Base-by-base conservation (phyloP, 495 filamentous ascomycete genomes). In the Aspergillus nanangensis region DNA sequence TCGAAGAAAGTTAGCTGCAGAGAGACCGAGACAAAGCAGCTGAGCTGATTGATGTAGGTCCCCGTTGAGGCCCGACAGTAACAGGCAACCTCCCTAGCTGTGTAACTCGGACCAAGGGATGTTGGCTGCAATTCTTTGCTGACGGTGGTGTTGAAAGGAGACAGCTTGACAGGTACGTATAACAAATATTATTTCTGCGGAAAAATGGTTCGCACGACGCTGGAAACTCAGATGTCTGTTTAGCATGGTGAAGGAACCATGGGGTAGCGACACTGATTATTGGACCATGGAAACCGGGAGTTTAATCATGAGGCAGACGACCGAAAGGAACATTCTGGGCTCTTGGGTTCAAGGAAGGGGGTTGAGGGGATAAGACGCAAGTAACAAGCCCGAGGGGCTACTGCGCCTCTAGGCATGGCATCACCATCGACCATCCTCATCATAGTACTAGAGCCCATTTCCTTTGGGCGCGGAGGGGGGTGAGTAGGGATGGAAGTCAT, bases 181-280 rank as follows among this genome's bases (percentile, higher is more conserved):
- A 52, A 21, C 44, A 43, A 31, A n/a, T n/a, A n/a, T n/a, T n/a
- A n/a, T n/a, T n/a, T n/a, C 21, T 34, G 20, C 40, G 38, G 41
- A 40, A 15, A 24, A 41, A 48, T 17, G 36, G 19, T 20, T 18
- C n/a, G 18, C 19, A 31, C n/a, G 41, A 44, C 27, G 46, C 51
- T 54, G 47, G 35, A 43, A 50, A 41, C 35, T 54, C 48, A 43
- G 46, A 53, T 45, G 45, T 31, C 50, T 38, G 45, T 25, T 22
- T 41, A 35, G 41, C 36, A 35, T 25, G 31, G 15, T 29, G 31
- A 38, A 34, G 25, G 38, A 43, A 37, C 31, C 42, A 46, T 25
- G 42, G 38, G 44, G 18, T 14, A 34, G 29, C 32, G 27, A 48
- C 50, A 29, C 36, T 29, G 13, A 40, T 41, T 41, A 53, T 53